phyloP scores from a whole-genome alignment of 2,329 filamentous ascomycete genomes.

The Neoscytalidium dimidiatum region DNA sequence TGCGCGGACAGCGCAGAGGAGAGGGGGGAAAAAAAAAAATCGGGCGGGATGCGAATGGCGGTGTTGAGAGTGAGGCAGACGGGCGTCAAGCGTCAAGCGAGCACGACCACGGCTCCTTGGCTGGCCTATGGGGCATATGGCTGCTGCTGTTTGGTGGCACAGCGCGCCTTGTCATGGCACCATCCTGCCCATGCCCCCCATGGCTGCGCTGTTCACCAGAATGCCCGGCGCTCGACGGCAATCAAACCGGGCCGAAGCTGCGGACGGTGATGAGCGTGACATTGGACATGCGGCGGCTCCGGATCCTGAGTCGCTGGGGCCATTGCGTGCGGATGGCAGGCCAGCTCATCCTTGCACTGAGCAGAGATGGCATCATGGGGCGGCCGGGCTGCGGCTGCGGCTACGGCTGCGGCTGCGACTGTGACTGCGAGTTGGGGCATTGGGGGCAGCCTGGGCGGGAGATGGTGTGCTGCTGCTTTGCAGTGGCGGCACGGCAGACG shows the following conservation, averaged over 20 bases:
- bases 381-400: too few species aligned
- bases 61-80: slow-evolving; percentile 14
- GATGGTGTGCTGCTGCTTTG: too few species aligned
- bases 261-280: slow-evolving; percentile 14
- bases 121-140: not conserved
- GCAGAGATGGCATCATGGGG: not conserved
- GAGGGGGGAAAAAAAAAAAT: not conserved
- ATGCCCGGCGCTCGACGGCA: slow-evolving; percentile 9
- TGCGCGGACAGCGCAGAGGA: slow-evolving; percentile 1
- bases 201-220: slow-evolving; percentile 8
- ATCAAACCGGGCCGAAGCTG: slow-evolving; percentile 18
- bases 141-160: not conserved
- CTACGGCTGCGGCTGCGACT: too few species aligned
- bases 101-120: not conserved
- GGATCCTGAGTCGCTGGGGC: slow-evolving; percentile 7
- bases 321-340: not conserved
- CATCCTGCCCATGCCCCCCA: slow-evolving; percentile 1
- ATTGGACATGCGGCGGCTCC: slow-evolving; percentile 14
- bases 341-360: slow-evolving; percentile 1
- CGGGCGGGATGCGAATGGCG: slow-evolving; percentile 5
- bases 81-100: slow-evolving; percentile 15
- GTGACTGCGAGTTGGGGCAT: too few species aligned
- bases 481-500: not conserved
- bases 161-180: slow-evolving; percentile 15
- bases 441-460: too few species aligned